Conservation (phyloP, 2,329 filamentous ascomycete genomes). For the Lachnellula hyalina region DNA sequence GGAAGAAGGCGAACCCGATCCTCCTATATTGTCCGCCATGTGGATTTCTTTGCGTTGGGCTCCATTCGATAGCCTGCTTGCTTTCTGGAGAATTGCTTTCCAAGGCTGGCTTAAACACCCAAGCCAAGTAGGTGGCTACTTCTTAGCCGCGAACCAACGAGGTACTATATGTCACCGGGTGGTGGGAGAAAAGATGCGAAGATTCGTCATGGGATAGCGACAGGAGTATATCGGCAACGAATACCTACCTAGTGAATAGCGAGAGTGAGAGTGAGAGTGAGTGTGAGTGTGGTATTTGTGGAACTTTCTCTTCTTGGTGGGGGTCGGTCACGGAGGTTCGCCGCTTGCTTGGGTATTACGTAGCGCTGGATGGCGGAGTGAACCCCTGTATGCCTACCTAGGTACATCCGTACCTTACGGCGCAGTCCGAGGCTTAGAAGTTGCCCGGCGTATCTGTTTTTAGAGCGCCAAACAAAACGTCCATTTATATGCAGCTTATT, state of each 20-base stretch:
- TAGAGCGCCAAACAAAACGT: background rate
- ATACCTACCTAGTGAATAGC: no score
- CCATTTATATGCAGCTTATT: background rate
- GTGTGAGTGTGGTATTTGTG: no score
- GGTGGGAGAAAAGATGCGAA: background rate
- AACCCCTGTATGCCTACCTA: background rate
- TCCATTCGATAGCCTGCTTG: background rate
- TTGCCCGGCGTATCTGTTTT: background rate
- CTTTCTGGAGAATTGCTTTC: background rate
- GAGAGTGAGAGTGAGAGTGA: no score
- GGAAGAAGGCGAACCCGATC: slow-evolving; percentile 1
- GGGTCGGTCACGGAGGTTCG: background rate
- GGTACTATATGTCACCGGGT: background rate
- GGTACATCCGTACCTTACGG: no score
- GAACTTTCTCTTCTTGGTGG: background rate
- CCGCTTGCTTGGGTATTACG: background rate
- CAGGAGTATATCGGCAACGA: background rate
- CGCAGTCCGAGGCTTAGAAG: background rate
- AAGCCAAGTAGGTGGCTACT: no score
- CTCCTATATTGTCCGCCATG: slow-evolving; percentile 19
- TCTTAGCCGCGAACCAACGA: background rate
- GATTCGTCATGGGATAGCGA: background rate
- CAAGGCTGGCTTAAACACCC: background rate
- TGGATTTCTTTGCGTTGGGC: background rate
- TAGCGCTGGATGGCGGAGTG: background rate